Evolutionary conservation across 306 rosid genomes (phyloP).

Genomic region (Malus sylvestris): DNA sequence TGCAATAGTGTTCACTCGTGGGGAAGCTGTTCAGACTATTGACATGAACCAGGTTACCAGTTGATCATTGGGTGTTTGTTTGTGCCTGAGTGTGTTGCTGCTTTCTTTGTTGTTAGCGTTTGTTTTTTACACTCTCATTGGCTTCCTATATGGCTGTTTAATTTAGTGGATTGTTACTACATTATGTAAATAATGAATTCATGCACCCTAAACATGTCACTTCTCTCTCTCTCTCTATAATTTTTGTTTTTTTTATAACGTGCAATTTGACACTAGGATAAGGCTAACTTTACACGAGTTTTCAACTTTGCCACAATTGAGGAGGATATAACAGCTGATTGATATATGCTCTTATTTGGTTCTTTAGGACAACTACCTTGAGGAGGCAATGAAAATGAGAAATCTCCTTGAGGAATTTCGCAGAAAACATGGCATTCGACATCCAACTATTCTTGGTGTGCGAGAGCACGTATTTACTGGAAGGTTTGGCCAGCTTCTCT

Average conservation of each 20-base stretch:
- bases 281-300: neutral
- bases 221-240: neutral
- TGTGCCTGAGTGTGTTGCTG: neutral
- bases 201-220: neutral
- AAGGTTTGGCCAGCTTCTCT: slow-evolving; percentile 51
- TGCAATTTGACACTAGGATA: neutral
- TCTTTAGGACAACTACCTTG: slow-evolving; percentile 87
- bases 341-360: neutral
- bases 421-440: slow-evolving; percentile 67
- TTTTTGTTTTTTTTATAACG: neutral
- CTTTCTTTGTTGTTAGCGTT: neutral
- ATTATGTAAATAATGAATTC: neutral
- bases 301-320: neutral
- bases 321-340: neutral
- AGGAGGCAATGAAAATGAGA: slow-evolving; percentile 97
- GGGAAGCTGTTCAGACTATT: slow-evolving; percentile 95
- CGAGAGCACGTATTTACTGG: slow-evolving; percentile 97
- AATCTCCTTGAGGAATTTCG: slow-evolving; percentile 88
- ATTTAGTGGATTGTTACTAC: neutral
- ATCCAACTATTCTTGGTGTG: slow-evolving; percentile 89
- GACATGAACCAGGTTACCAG: slow-evolving; percentile 91
- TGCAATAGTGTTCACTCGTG: slow-evolving; percentile 93
- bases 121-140: neutral
- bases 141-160: neutral
- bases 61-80: neutral